Evolutionary conservation across 495 filamentous ascomycete genomes (phyloP).

Genomic region (Pyrenopolyporus hunteri): DNA sequence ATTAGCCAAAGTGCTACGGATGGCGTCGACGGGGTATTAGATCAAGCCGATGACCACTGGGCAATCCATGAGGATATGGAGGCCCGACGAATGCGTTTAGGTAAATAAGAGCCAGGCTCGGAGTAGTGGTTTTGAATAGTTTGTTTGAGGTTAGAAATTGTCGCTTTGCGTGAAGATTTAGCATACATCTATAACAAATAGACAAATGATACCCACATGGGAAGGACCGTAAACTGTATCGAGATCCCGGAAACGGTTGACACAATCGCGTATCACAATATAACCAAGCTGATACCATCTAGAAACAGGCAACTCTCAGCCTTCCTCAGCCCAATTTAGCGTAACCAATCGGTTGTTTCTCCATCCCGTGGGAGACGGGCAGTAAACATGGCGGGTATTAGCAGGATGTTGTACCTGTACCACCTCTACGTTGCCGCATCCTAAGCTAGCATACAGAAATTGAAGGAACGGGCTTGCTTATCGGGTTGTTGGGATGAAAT

Average conservation of each 20-base stretch:
- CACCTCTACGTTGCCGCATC: background rate
- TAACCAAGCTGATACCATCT: slow-evolving; percentile 3
- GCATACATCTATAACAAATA: slow-evolving; percentile 14
- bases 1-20: background rate
- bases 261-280: background rate
- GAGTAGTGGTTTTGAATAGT: background rate
- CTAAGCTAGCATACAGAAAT: background rate
- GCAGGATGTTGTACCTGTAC: background rate
- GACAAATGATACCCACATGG: slow-evolving; percentile 19
- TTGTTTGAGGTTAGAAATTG: slow-evolving; percentile 9
- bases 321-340: background rate
- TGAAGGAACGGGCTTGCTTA: background rate
- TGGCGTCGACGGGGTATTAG: background rate
- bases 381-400: slow-evolving; percentile 1
- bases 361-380: slow-evolving; percentile 2
- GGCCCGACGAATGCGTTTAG: background rate
- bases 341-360: slow-evolving; percentile 14
- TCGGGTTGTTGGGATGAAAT: background rate
- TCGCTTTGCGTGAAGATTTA: background rate
- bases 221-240: background rate
- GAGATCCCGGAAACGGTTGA: background rate
- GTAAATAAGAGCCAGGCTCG: background rate
- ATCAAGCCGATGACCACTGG: slow-evolving; percentile 34
- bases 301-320: slow-evolving; percentile 3
- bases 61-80: slow-evolving; percentile 34